phyloP scores from a whole-genome alignment of 2,329 filamentous ascomycete genomes.

The Ambrosiella cleistominuta region DNA sequence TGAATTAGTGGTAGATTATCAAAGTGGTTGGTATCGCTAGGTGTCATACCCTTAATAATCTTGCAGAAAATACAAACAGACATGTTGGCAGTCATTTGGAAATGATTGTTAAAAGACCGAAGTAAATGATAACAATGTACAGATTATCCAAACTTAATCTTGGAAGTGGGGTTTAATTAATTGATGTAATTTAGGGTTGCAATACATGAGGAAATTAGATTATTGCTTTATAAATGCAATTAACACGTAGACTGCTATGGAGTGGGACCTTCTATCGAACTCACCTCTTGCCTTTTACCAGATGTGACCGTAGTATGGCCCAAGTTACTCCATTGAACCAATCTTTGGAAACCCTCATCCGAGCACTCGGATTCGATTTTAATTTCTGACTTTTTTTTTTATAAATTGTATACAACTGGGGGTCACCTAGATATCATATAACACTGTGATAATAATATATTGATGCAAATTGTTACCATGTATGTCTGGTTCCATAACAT shows the following conservation, averaged over 20 bases:
- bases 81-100: slow-evolving; percentile 12
- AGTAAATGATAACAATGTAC: no score
- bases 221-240: slow-evolving; percentile 2
- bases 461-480: no score
- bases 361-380: slow-evolving; percentile 26
- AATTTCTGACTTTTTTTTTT: slow-evolving; percentile 17
- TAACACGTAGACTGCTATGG: slow-evolving; percentile 23
- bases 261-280: slow-evolving; percentile 57
- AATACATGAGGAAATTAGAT: not conserved
- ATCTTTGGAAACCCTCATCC: slow-evolving; percentile 30
- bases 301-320: slow-evolving; percentile 52
- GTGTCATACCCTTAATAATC: slow-evolving; percentile 66
- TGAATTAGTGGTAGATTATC: slow-evolving; percentile 11
- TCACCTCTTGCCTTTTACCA: slow-evolving; percentile 69
- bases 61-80: slow-evolving; percentile 79
- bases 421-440: not conserved
- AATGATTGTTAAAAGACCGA: no score
- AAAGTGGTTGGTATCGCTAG: not conserved
- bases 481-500: no score
- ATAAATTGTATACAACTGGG: slow-evolving; percentile 4
- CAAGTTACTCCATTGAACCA: slow-evolving; percentile 32
- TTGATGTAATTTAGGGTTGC: not conserved
- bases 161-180: no score
- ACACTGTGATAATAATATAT: no score
- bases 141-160: no score